Evolutionary conservation across 202 grass and related monocot genomes (phyloP).

Genomic region (Zoysia matrella): DNA sequence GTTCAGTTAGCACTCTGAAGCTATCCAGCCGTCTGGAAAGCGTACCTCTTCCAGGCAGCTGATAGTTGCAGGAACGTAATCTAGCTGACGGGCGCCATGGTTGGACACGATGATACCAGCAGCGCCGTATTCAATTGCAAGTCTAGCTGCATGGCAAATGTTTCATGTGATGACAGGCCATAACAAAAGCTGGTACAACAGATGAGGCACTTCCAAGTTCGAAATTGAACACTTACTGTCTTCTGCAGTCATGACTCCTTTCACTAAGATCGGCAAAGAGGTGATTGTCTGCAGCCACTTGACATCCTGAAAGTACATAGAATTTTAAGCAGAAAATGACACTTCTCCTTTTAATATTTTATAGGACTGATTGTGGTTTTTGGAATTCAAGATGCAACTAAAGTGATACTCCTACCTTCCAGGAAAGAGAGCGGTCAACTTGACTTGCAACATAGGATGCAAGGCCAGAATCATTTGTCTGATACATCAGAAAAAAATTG

Average conservation of each 20-base stretch:
- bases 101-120: slow-evolving; percentile 95
- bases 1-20: not conserved
- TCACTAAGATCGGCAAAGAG: slow-evolving; percentile 83
- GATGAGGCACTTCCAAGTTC: not conserved
- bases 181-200: not conserved
- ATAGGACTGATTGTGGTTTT: not conserved
- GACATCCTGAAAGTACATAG: slow-evolving; percentile 59
- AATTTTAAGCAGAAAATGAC: not conserved
- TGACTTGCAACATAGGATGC: slow-evolving; percentile 77
- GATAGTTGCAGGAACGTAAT: slow-evolving; percentile 90
- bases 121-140: slow-evolving; percentile 67
- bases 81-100: slow-evolving; percentile 93
- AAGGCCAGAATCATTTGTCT: slow-evolving; percentile 81
- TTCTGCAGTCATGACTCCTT: slow-evolving; percentile 91
- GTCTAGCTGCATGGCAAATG: slow-evolving; percentile 60
- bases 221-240: slow-evolving; percentile 66
- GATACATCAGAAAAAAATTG: slow-evolving; percentile 38
- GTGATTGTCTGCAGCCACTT: slow-evolving; percentile 92
- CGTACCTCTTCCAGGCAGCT: slow-evolving; percentile 91
- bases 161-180: not conserved
- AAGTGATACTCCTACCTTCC: slow-evolving; percentile 55
- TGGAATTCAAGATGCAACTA: not conserved
- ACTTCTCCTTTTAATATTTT: not conserved
- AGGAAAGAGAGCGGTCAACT: slow-evolving; percentile 77
- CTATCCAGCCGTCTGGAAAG: too few relatives aligned